Conservation (phyloP, 805 yeast genomes). For the Lachancea cidri region DNA sequence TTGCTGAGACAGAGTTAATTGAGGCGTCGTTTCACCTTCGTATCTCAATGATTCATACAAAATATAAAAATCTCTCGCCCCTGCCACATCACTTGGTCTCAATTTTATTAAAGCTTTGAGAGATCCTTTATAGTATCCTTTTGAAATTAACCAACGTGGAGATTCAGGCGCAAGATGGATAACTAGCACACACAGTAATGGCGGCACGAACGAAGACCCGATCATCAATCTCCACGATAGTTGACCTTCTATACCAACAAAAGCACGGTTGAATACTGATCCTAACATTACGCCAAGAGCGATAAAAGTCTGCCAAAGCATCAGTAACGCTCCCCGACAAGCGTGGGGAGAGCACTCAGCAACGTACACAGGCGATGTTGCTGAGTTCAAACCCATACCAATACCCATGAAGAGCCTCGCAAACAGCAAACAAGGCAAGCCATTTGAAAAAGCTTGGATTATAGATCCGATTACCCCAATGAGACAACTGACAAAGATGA, state of each 20-base stretch:
- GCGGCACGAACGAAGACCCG: slow-evolving; percentile 58
- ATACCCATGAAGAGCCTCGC: slow-evolving; percentile 57
- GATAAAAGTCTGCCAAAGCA: slow-evolving; percentile 74
- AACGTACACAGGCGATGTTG: slow-evolving; percentile 63
- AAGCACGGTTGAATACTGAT: slow-evolving; percentile 53
- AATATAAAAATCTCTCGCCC: slow-evolving; percentile 63
- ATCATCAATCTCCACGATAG: slow-evolving; percentile 64
- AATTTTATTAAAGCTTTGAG: slow-evolving; percentile 43
- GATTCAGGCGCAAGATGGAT: slow-evolving; percentile 61
- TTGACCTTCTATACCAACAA: slow-evolving; percentile 42
- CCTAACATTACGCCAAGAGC: slow-evolving; percentile 71
- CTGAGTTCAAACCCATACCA: slow-evolving; percentile 62
- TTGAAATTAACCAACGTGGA: slow-evolving; percentile 63
- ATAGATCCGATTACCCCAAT: slow-evolving; percentile 55
- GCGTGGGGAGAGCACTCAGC: slow-evolving; percentile 58
- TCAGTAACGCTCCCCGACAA: slow-evolving; percentile 59
- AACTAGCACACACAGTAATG: slow-evolving; percentile 45
- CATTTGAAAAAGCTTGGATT: slow-evolving; percentile 59
- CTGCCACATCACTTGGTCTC: slow-evolving; percentile 45
- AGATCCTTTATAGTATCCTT: slow-evolving; percentile 45
- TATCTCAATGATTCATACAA: slow-evolving; percentile 47
- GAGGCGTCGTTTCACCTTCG: slow-evolving; percentile 40
- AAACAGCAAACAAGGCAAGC: slow-evolving; percentile 55
- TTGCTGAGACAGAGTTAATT: slow-evolving; percentile 36
- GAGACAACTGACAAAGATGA: slow-evolving; percentile 52